Conservation (phyloP, 2,329 filamentous ascomycete species). For the Hypocrella siamensis region DNA sequence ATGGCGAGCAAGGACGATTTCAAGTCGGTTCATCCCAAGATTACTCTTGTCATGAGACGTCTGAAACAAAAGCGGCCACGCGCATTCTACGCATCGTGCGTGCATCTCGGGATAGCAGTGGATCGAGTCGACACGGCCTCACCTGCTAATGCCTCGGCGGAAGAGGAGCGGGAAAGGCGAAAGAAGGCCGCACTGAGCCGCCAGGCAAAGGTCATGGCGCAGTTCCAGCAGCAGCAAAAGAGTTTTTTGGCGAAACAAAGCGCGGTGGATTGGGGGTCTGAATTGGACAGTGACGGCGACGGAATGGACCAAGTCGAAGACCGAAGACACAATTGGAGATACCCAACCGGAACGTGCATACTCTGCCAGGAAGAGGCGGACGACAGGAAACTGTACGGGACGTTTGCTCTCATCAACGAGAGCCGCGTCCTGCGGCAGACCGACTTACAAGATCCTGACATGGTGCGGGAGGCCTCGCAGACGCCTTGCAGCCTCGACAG, state of each 20-base stretch:
- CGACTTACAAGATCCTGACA: constrained; percentile 64
- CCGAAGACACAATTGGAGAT: constrained; percentile 59
- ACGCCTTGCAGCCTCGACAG: constrained; percentile 72
- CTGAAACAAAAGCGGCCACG: constrained; percentile 71
- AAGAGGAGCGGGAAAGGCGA: constrained; percentile 65
- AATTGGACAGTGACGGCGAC: constrained; percentile 62
- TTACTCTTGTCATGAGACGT: constrained; percentile 65
- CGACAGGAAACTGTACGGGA: constrained; percentile 77
- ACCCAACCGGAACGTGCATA: constrained; percentile 85
- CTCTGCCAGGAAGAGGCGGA: constrained; percentile 93
- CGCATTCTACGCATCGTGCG: constrained; percentile 55
- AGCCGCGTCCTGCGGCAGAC: constrained; percentile 81
- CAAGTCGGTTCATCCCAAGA: constrained; percentile 71
- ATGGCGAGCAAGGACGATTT: constrained; percentile 56
- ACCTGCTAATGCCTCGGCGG: constrained; percentile 51
- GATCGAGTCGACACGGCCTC: constrained; percentile 72
- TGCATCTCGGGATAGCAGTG: constrained; percentile 46
- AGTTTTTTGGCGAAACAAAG: constrained; percentile 83
- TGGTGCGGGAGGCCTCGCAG: constrained; percentile 66
- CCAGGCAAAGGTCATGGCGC: constrained; percentile 89
- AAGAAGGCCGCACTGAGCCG: constrained; percentile 83
- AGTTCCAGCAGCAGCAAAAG: constrained; percentile 95
- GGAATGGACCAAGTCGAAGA: constrained; percentile 40
- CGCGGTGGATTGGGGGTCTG: constrained; percentile 70
- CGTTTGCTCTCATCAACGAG: constrained; percentile 77